Evolutionary conservation across 306 rosid species (phyloP), one percentile per base, ranked within the genome.

Genomic region (Delonix regia): DNA sequence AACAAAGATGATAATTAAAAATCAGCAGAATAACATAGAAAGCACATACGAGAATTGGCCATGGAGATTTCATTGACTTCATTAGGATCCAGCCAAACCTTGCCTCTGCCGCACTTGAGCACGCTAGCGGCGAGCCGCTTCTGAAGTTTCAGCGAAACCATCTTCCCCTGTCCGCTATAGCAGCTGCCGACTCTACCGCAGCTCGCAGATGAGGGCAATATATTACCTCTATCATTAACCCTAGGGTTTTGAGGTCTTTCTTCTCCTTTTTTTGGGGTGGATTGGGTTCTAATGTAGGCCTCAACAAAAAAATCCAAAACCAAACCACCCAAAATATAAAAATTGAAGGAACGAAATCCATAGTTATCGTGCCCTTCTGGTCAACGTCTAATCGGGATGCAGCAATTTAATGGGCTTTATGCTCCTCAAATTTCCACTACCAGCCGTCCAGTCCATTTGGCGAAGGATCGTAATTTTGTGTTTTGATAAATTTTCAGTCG

Each of bases 71-170:
- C 99, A 28, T 86, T 95, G 75, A 74, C 88, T 85, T 95, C 99
- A 87, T 95, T 95, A 12, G 99, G 99, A 75, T 95, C 99, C 3
- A 95, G 92, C 99, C 99, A 95, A 22, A 95, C 96, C 82, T 95
- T 95, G 73, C 98, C 99, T 22, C 92, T 85, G 0, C 99, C 99
- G 53, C 99, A 92, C 91, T 95, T 95, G 83, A 92, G 97, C 0
- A 95, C 98, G 65, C 98, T 95, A 0, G 99, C 82, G 39, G 99
- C 83, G 11, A 95, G 94, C 57, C 99, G 87, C 86, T 95, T 95
- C 88, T 95, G 99, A 10, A 95, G 92, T 82, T 95, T 95, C 70
- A 95, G 93, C n/a, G 99, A 95, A 27, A 95, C 99, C 99, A 95
- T 94, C 55, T 90, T 56, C 65, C 36, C 5, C 49, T 5, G 4